phyloP scores from a whole-genome alignment of 2,329 filamentous ascomycete species.

The Dothistroma septosporum region DNA sequence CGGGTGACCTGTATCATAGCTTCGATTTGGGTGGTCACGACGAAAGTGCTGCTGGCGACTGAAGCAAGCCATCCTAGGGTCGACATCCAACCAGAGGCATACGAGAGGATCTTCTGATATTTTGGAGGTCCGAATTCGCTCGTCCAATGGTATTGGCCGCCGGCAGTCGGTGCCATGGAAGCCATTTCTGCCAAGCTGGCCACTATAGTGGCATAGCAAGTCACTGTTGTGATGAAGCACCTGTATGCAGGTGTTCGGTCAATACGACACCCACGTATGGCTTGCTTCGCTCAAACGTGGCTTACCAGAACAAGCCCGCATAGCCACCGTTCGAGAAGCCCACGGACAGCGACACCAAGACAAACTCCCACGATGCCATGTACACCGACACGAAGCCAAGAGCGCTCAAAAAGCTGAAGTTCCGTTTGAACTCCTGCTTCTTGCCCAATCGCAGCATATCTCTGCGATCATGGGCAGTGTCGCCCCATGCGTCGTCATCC shows the following conservation, averaged over 20 bases:
- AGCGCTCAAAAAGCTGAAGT: conserved; percentile 28
- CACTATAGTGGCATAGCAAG: conserved; percentile 29
- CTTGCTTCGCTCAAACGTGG: not conserved
- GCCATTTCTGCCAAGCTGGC: conserved; percentile 33
- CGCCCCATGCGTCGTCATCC: conserved; percentile 9
- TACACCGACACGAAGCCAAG: conserved; percentile 34
- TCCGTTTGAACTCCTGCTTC: conserved; percentile 29
- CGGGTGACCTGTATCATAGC: conserved; percentile 35
- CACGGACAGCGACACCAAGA: conserved; percentile 29
- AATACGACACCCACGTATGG: not conserved
- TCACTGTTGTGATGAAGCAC: conserved; percentile 31
- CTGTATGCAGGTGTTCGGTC: not conserved
- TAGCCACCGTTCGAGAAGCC: conserved; percentile 34
- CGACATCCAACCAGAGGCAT: conserved; percentile 24
- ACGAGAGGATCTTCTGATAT: conserved; percentile 30
- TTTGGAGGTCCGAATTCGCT: conserved; percentile 33
- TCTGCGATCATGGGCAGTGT: conserved; percentile 12
- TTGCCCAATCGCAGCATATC: conserved; percentile 33
- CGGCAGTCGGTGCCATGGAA: conserved; percentile 33
- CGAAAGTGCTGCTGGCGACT: conserved; percentile 34
- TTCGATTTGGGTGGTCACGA: conserved; percentile 37
- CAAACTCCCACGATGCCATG: conserved; percentile 32
- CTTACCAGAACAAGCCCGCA: conserved; percentile 31
- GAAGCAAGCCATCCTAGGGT: conserved; percentile 29
- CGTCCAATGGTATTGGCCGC: conserved; percentile 33